phyloP scores from a whole-genome alignment of 257 asterid species.

The Solanum virginianum region DNA sequence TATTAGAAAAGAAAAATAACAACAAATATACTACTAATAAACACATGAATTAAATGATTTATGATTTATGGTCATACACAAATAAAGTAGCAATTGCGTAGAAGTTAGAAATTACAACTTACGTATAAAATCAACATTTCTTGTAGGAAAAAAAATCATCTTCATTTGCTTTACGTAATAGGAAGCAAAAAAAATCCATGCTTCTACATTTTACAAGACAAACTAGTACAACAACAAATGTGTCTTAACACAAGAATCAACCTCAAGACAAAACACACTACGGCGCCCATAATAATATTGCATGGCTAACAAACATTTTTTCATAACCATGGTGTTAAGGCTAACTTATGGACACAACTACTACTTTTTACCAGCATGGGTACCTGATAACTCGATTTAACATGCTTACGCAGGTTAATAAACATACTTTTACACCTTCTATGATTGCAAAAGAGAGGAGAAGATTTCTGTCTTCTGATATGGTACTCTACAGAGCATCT shows the following conservation, averaged over 20 bases:
- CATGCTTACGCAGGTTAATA: background rate
- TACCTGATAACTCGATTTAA: background rate
- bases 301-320: background rate
- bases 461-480: background rate
- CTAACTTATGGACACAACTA: background rate
- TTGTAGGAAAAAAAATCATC: background rate
- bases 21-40: background rate
- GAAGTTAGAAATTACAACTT: background rate
- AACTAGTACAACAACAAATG: background rate
- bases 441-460: background rate
- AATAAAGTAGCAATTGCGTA: background rate
- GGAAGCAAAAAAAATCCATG: background rate
- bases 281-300: background rate
- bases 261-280: background rate
- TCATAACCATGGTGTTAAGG: background rate
- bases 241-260: background rate
- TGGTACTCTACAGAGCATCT: background rate
- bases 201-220: background rate
- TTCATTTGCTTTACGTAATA: background rate
- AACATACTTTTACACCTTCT: background rate
- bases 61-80: background rate
- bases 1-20: background rate
- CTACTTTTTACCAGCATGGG: background rate
- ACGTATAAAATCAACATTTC: background rate
- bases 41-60: background rate